Conservation (phyloP, 2,329 filamentous ascomycete genomes). For the Penicillium sp. region DNA sequence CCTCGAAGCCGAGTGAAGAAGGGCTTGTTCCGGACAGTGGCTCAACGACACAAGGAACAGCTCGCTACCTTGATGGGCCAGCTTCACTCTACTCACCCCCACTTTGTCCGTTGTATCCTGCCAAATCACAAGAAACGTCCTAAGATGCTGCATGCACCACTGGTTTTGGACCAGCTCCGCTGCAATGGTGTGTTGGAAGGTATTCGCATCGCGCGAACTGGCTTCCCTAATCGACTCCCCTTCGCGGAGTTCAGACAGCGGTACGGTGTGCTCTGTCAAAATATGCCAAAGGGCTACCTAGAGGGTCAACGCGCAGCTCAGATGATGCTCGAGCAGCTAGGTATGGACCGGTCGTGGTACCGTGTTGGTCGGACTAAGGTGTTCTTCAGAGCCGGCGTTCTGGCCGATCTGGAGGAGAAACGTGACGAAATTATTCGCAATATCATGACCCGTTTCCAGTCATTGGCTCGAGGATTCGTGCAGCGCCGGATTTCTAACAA, state of each 20-base stretch:
- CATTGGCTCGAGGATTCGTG: constrained; percentile 84
- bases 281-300: constrained; percentile 86
- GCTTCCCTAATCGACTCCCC: constrained; percentile 89
- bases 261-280: constrained; percentile 89
- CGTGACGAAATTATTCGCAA: constrained; percentile 89
- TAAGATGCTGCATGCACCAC: constrained; percentile 85
- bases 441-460: constrained; percentile 93
- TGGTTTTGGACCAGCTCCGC: constrained; percentile 96
- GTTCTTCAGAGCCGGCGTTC: constrained; percentile 93
- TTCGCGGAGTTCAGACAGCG: constrained; percentile 94
- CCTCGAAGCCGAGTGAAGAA: constrained; percentile 87
- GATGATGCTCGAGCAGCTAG: constrained; percentile 87
- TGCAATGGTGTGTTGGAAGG: constrained; percentile 99
- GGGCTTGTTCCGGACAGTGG: constrained; percentile 93
- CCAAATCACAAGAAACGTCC: constrained; percentile 98
- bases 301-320: constrained; percentile 85
- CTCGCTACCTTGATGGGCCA: constrained; percentile 95
- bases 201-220: constrained; percentile 93
- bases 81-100: constrained; percentile 92
- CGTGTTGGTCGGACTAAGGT: constrained; percentile 96
- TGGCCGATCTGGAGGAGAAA: constrained; percentile 95
- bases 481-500: constrained; percentile 90
- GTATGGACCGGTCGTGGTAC: constrained; percentile 82
- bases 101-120: constrained; percentile 96
- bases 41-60: constrained; percentile 96